Percentiles rank a stretch among this genome's conserved stretches.
These are phyloP conservation scores for Hypoxylon sp. DNA, from an alignment of 2,329 filamentous ascomycete species.

Conservation along the genomic window DNA sequence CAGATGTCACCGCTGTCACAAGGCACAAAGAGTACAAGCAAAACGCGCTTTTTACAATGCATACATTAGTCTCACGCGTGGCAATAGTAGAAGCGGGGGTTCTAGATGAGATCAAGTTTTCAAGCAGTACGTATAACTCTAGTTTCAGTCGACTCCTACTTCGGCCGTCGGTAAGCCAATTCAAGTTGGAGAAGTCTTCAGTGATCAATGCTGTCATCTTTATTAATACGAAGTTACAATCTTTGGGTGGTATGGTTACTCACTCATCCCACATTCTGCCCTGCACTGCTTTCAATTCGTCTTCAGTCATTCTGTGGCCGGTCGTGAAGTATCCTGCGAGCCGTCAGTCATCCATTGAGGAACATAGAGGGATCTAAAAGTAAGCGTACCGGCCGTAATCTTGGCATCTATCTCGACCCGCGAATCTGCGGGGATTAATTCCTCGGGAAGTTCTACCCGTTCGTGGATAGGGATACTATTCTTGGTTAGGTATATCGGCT, in stretches of 20 bases:
- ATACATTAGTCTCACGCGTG: conserved; percentile 46
- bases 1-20: conserved; percentile 42
- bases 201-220: conserved; percentile 60
- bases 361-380: conserved; percentile 25
- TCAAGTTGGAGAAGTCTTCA: conserved; percentile 48
- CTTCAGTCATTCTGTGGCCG: conserved; percentile 88
- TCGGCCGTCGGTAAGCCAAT: conserved; percentile 42
- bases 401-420: conserved; percentile 99
- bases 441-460: conserved; percentile 90
- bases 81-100: conserved; percentile 45
- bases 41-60: conserved; percentile 37
- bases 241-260: conserved; percentile 52
- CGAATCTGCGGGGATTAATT: conserved; percentile 94
- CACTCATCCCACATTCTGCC: conserved; percentile 93
- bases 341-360: conserved; percentile 49
- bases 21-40: conserved; percentile 37
- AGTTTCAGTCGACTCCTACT: conserved; percentile 40
- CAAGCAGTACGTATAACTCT: conserved; percentile 39
- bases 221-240: conserved; percentile 45
- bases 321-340: conserved; percentile 81
- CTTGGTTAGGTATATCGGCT: conserved; percentile 47
- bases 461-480: conserved; percentile 87
- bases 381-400: conserved; percentile 86
- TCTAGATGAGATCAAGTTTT: conserved; percentile 42
- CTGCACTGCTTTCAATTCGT: conserved; percentile 87